These are phyloP conservation scores for Aspergillus arachidicola DNA, from an alignment of 2,329 filamentous ascomycete genomes.

Conservation along the genomic window DNA sequence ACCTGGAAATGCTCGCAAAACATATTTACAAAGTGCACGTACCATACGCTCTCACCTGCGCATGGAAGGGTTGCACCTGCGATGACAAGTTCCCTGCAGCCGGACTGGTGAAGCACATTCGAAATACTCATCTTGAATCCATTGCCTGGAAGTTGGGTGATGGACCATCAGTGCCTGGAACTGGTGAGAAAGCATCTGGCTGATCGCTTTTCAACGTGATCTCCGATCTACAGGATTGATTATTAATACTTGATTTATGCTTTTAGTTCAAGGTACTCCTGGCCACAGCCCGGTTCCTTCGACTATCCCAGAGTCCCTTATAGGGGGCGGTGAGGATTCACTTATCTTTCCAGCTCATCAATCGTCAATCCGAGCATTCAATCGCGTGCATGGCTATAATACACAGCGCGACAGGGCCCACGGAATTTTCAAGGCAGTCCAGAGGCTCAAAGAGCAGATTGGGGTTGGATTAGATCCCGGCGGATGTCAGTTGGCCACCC, in stretches of 20 bases:
- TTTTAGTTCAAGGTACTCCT: slow-evolving; percentile 20
- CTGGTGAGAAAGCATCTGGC: slow-evolving; percentile 53
- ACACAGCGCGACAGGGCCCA: slow-evolving; percentile 50
- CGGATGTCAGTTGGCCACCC: slow-evolving; percentile 56
- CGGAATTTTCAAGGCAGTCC: slow-evolving; percentile 49
- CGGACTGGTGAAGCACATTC: slow-evolving; percentile 55
- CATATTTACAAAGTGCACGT: slow-evolving; percentile 61
- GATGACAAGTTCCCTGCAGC: slow-evolving; percentile 27
- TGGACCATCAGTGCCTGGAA: slow-evolving; percentile 57
- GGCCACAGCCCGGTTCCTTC: slow-evolving; percentile 27
- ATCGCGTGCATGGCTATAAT: slow-evolving; percentile 45
- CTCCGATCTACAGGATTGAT: slow-evolving; percentile 7
- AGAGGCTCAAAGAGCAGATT: slow-evolving; percentile 53
- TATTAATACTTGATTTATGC: slow-evolving; percentile 19
- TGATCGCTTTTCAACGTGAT: slow-evolving; percentile 35
- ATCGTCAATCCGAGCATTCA: slow-evolving; percentile 42
- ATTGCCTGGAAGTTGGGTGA: slow-evolving; percentile 63
- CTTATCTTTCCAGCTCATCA: slow-evolving; percentile 41
- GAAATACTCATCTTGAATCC: slow-evolving; percentile 54
- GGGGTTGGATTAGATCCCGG: slow-evolving; percentile 58
- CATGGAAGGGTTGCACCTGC: slow-evolving; percentile 29
- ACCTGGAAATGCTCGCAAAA: slow-evolving; percentile 60
- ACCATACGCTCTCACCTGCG: slow-evolving; percentile 30
- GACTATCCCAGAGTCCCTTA: slow-evolving; percentile 49
- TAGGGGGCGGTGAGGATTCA: slow-evolving; percentile 29